These are phyloP conservation scores for Penicillium rolfsii DNA, from an alignment of 2,329 filamentous ascomycete genomes.

Conservation along the genomic window DNA sequence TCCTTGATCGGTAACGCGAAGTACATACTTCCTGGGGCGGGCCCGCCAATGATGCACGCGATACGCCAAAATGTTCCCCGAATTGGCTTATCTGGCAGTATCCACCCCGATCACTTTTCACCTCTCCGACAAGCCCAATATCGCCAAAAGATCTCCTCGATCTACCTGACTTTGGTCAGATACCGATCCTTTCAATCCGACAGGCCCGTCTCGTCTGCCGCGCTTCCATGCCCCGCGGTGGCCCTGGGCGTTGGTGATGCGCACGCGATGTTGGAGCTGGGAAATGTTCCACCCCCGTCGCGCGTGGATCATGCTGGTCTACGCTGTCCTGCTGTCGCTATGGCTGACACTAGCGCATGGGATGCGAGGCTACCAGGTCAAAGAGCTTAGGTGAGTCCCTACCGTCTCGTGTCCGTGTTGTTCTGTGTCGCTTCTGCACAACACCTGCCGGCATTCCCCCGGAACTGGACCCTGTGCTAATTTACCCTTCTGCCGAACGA, in stretches of 20 bases:
- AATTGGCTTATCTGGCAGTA: slow-evolving; percentile 40
- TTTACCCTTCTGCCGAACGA: background rate
- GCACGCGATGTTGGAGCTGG: slow-evolving; percentile 45
- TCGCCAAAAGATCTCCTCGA: background rate
- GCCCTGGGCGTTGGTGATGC: slow-evolving; percentile 41
- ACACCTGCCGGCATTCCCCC: background rate
- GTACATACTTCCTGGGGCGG: background rate
- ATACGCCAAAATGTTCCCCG: slow-evolving; percentile 21
- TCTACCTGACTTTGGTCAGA: background rate
- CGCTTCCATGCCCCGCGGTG: slow-evolving; percentile 31
- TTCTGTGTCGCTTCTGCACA: background rate
- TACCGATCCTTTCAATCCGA: slow-evolving; percentile 34
- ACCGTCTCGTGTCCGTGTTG: background rate
- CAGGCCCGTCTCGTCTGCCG: slow-evolving; percentile 34
- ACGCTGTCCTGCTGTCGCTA: slow-evolving; percentile 40
- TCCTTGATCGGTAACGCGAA: no score
- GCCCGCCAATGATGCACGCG: slow-evolving; percentile 21
- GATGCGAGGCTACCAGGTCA: slow-evolving; percentile 42
- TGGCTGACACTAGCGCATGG: slow-evolving; percentile 41
- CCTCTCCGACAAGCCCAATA: slow-evolving; percentile 9
- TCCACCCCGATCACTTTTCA: slow-evolving; percentile 18
- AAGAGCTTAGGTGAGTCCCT: slow-evolving; percentile 39
- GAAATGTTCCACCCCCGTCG: slow-evolving; percentile 40
- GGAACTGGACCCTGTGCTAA: slow-evolving; percentile 3
- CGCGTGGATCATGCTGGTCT: slow-evolving; percentile 38